These are phyloP conservation scores for Carallia pectinifolia DNA, from an alignment of 345 rosid genomes.

Conservation along the genomic window DNA sequence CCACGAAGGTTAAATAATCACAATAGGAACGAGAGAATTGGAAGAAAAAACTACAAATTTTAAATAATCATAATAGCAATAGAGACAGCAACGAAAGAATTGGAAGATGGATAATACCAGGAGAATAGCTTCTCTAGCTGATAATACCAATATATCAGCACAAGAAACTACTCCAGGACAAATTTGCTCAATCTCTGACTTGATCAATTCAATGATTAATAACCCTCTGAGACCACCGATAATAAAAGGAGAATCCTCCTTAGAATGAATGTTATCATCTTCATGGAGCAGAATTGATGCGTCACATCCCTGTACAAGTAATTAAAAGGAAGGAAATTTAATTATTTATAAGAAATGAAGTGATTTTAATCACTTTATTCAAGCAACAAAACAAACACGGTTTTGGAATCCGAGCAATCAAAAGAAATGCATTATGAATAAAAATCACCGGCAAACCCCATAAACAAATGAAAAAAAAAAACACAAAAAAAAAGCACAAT, in stretches of 20 bases:
- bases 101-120: conserved; percentile 28
- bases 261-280: conserved; percentile 39
- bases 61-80: conserved; percentile 1
- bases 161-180: conserved; percentile 76
- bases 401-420: too few relatives aligned
- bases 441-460: neutral
- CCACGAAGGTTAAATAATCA: too few relatives aligned
- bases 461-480: neutral
- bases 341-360: neutral
- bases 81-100: neutral
- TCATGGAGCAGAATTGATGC: conserved; percentile 58
- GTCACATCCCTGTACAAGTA: conserved; percentile 53
- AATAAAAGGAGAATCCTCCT: conserved; percentile 61
- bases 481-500: neutral
- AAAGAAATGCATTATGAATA: too few relatives aligned
- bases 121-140: conserved; percentile 61
- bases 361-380: neutral
- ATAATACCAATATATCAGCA: conserved; percentile 59
- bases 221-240: conserved; percentile 46
- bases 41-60: neutral
- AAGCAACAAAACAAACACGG: too few relatives aligned
- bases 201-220: conserved; percentile 54
- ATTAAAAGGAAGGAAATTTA: neutral
- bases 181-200: conserved; percentile 50
- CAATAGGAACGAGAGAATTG: too few relatives aligned